Conservation (phyloP, 129 eudicot genomes). For the Smallanthus sonchifolius region DNA sequence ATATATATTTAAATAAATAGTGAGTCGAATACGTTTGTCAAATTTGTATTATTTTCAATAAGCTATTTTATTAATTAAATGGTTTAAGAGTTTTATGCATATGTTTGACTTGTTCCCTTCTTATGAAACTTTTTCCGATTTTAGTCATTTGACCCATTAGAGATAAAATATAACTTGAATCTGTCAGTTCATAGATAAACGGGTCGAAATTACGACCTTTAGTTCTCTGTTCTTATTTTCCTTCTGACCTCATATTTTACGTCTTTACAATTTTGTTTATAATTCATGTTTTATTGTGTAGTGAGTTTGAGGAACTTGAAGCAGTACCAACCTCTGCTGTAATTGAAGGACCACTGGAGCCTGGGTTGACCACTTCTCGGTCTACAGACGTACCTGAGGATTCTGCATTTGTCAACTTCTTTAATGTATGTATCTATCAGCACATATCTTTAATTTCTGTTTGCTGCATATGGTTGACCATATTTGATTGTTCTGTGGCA, state of each 20-base stretch:
- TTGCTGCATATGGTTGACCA: slow-evolving; percentile 1
- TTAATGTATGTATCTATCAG: slow-evolving; percentile 47
- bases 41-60: not conserved
- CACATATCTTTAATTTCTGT: slow-evolving; percentile 12
- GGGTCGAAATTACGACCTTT: not conserved
- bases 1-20: not conserved
- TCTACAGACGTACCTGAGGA: slow-evolving; percentile 53
- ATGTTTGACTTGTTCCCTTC: not conserved
- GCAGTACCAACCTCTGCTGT: slow-evolving; percentile 63
- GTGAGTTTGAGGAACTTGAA: slow-evolving; percentile 83
- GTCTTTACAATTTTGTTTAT: not conserved
- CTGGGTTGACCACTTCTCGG: slow-evolving; percentile 42
- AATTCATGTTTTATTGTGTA: slow-evolving; percentile 20
- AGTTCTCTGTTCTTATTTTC: not conserved
- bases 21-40: not conserved
- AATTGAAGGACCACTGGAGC: slow-evolving; percentile 71
- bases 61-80: not conserved
- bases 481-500: not conserved
- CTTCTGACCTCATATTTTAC: not conserved
- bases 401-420: slow-evolving; percentile 63
- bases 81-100: not conserved
- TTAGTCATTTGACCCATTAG: not conserved
- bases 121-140: not conserved
- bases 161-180: not conserved
- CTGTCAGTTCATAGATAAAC: not conserved